These are phyloP conservation scores for Thielaviopsis populi DNA, from an alignment of 2,329 filamentous ascomycete genomes.

Conservation along the genomic window DNA sequence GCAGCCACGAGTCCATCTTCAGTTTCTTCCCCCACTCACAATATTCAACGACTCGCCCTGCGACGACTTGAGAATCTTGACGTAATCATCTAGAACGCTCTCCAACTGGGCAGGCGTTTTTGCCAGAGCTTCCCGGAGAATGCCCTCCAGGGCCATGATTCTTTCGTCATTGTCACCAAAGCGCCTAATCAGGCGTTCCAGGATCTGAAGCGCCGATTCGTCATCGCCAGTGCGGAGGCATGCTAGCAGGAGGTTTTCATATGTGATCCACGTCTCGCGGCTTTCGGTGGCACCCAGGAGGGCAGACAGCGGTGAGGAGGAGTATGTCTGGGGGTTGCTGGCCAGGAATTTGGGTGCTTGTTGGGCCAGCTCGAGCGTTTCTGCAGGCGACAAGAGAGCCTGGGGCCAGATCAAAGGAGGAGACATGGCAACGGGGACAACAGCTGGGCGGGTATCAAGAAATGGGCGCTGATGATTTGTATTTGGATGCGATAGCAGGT, in stretches of 20 bases:
- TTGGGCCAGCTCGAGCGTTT: conserved; percentile 44
- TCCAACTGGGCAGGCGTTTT: conserved; percentile 49
- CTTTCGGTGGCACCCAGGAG: conserved; percentile 49
- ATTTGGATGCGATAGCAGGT: not conserved
- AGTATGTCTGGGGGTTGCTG: conserved; percentile 38
- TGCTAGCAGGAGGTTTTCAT: conserved; percentile 75
- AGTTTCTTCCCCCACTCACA: conserved; percentile 34
- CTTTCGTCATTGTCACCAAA: conserved; percentile 79
- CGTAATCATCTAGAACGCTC: conserved; percentile 60
- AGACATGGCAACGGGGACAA: conserved; percentile 27
- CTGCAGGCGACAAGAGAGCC: conserved; percentile 39
- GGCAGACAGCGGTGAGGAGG: conserved; percentile 37
- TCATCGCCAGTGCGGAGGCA: conserved; percentile 78
- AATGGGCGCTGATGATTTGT: too few species aligned
- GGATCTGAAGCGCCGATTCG: conserved; percentile 55
- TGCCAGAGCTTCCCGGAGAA: conserved; percentile 74
- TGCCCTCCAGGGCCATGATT: conserved; percentile 65
- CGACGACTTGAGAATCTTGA: conserved; percentile 43
- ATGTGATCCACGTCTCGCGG: conserved; percentile 65
- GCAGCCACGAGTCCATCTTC: not conserved
- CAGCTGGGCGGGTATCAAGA: not conserved
- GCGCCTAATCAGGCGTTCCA: conserved; percentile 59
- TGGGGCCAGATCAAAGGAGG: conserved; percentile 42
- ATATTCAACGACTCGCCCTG: conserved; percentile 59
- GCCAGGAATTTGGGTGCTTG: conserved; percentile 42